Percentiles rank a stretch among this genome's conserved stretches.
Conservation (phyloP, 768 basidiomycete genomes). For the Hygrocybe punicea region DNA sequence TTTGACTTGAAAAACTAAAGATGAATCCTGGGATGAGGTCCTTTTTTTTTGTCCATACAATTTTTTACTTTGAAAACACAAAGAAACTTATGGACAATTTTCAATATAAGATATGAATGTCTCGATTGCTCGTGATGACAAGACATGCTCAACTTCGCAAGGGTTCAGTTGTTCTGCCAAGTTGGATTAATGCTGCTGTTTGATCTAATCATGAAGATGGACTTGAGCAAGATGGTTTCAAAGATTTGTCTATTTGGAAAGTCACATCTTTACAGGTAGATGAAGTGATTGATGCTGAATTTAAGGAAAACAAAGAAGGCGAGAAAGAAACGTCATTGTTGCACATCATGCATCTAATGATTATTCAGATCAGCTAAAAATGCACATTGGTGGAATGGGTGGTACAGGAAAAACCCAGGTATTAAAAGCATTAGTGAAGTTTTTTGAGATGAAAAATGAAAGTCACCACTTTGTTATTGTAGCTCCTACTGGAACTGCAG, state of each 20-base stretch:
- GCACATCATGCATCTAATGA: constrained; percentile 22
- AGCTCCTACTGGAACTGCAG: constrained; percentile 28
- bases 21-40: constrained; percentile 26
- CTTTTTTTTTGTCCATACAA: constrained; percentile 17
- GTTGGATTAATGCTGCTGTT: too few species aligned
- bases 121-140: constrained; percentile 25
- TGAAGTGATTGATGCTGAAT: neutral
- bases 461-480: constrained; percentile 24
- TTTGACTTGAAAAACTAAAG: constrained; percentile 19
- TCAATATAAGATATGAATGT: constrained; percentile 37
- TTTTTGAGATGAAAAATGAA: constrained; percentile 25
- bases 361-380: constrained; percentile 22
- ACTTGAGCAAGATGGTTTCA: too few species aligned
- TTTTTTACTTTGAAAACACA: constrained; percentile 13
- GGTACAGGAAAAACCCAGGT: constrained; percentile 36
- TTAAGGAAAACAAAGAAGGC: neutral
- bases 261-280: neutral
- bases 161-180: too few species aligned
- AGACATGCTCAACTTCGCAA: neutral
- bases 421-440: constrained; percentile 22
- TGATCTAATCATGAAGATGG: too few species aligned
- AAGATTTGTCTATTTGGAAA: too few species aligned
- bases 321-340: constrained; percentile 18
- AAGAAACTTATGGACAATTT: constrained; percentile 26
- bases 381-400: constrained; percentile 36